Conservation (phyloP, 495 filamentous ascomycete species). For the Cryomyces minteri region DNA sequence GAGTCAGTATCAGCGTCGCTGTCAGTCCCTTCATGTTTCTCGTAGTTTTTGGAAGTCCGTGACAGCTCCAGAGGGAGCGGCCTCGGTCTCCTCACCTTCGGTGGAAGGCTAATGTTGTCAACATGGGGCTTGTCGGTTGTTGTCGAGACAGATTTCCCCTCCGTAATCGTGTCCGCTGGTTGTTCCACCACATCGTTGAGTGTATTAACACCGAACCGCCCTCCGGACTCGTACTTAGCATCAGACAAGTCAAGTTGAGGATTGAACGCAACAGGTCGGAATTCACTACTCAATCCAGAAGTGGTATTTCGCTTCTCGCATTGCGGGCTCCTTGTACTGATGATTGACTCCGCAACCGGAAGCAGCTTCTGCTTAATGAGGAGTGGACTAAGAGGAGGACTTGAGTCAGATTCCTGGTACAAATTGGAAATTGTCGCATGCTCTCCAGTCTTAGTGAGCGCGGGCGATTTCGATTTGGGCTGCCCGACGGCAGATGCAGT, state of each 20-base stretch:
- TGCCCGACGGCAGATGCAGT: not conserved
- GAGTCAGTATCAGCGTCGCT: not conserved
- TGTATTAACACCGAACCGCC: not conserved
- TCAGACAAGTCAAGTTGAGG: conserved; percentile 9
- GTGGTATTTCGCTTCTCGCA: conserved; percentile 2
- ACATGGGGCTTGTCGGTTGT: not conserved
- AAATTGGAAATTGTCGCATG: not conserved
- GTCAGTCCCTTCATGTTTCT: not conserved
- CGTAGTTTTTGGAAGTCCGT: not conserved
- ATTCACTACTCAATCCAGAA: conserved; percentile 21
- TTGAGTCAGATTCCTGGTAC: conserved; percentile 6
- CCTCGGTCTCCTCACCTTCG: not conserved
- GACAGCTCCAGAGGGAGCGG: not conserved
- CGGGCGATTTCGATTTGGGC: not conserved
- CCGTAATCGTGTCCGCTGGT: not conserved
- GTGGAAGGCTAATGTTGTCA: not conserved
- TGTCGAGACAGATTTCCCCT: not conserved
- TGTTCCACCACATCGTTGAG: not conserved
- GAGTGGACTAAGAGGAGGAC: conserved; percentile 31
- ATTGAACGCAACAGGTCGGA: conserved; percentile 30
- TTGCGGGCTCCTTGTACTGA: conserved; percentile 3
- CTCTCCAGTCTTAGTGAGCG: not conserved
- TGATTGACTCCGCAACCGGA: conserved; percentile 4
- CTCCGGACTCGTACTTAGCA: not conserved
- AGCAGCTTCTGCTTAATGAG: conserved; percentile 31